Percentiles rank a stretch among this genome's conserved stretches.
These are phyloP conservation scores for Leptographium radiaticola DNA, from an alignment of 2,329 filamentous ascomycete species.

Conservation along the genomic window DNA sequence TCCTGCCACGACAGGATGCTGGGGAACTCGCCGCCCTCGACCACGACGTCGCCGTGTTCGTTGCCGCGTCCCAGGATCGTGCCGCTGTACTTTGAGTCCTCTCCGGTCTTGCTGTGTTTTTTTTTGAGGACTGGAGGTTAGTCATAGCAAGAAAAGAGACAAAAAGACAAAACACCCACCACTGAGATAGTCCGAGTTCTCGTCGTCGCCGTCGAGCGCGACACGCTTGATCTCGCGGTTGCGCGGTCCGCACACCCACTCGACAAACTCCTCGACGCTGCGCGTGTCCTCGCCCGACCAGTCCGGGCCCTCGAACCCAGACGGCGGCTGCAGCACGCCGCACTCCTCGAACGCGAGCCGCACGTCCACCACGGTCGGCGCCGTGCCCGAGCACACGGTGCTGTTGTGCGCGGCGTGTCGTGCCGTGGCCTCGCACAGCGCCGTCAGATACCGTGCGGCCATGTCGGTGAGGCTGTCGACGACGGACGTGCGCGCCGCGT, in stretches of 20 bases:
- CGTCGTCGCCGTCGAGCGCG: constrained; percentile 54
- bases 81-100: constrained; percentile 74
- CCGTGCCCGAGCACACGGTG: constrained; percentile 47
- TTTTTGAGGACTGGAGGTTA: constrained; percentile 58
- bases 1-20: constrained; percentile 55
- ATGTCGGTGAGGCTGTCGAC: constrained; percentile 83
- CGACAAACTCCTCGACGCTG: constrained; percentile 65
- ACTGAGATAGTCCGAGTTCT: constrained; percentile 57
- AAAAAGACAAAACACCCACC: constrained; percentile 27
- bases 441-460: constrained; percentile 63
- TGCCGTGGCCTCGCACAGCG: constrained; percentile 61
- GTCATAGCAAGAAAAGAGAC: neutral
- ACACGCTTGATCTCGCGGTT: constrained; percentile 74
- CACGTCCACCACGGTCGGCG: constrained; percentile 61
- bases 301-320: constrained; percentile 54
- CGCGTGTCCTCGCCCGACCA: constrained; percentile 57
- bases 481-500: constrained; percentile 66
- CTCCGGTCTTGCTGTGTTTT: constrained; percentile 80
- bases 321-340: constrained; percentile 59
- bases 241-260: constrained; percentile 62
- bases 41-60: constrained; percentile 58
- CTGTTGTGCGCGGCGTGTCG: constrained; percentile 59
- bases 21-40: constrained; percentile 63
- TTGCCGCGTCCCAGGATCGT: constrained; percentile 62
- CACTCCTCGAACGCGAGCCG: constrained; percentile 75